Evolutionary conservation across 768 basidiomycete species (phyloP), one percentile per base, ranked within the genome.

Genomic region (Plicaturopsis crispa): DNA sequence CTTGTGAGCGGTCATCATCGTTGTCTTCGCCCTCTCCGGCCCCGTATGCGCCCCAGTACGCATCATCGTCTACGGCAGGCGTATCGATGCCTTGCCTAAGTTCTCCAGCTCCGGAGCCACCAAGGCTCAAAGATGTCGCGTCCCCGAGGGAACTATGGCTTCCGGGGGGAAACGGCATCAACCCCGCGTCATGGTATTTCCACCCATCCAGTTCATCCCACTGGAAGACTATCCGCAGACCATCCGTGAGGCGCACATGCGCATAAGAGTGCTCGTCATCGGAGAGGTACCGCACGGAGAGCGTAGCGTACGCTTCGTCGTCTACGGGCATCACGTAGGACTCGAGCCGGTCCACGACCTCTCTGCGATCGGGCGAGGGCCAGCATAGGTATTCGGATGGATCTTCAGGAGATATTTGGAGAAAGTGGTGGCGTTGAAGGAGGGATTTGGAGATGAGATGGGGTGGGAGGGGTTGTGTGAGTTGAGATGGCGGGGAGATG

Each of bases 1-100:
- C 46, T n/a, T n/a, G n/a, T n/a, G n/a, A n/a, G 35, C 23, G 33
- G 31, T 23, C 37, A 31, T 43, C 47, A 20, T 39, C 48, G 18
- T 40, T 37, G 32, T 44, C 40, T 38, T 61, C 65, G 8, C 49
- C 42, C 33, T 62, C 64, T 7, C 51, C 48, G 8, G 59, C 57
- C 14, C 65, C 73, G 45, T 85, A 84, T 8, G 78, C 67, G 45
- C 78, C 67, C 84, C 84, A 87, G 51, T 85, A 86, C 6, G 70
- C 62, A 49, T 76, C 70, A 16, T 77, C 73, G 20, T 52, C 52
- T 33, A 62, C 60, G n/a, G n/a, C n/a, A n/a, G n/a, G n/a, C n/a
- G n/a, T n/a, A n/a, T n/a, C n/a, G n/a, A n/a, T n/a, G n/a, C n/a
- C n/a, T n/a, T n/a, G n/a, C n/a, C n/a, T n/a, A n/a, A n/a, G n/a